Percentiles rank a stretch among this genome's conserved stretches.
These are phyloP conservation scores for Recurvomyces mirabilis DNA, from an alignment of 495 filamentous ascomycete genomes.

Conservation along the genomic window DNA sequence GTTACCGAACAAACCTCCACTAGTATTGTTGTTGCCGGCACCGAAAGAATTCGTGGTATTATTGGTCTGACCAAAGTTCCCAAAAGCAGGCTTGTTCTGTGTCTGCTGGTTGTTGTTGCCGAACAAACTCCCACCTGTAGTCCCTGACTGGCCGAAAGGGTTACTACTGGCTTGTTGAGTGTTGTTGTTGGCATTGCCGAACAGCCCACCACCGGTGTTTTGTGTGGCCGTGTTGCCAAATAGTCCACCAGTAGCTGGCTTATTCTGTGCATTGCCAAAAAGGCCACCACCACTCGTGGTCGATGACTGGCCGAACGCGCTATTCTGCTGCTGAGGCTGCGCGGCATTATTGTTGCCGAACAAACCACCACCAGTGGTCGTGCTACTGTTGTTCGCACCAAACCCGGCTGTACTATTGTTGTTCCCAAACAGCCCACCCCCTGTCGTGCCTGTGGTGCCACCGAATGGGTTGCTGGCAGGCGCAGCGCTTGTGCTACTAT, in stretches of 20 bases:
- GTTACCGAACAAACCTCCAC: slow-evolving; percentile 35
- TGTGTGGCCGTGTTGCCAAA: slow-evolving; percentile 34
- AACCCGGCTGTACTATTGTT: background rate
- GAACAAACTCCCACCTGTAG: slow-evolving; percentile 21
- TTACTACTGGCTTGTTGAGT: slow-evolving; percentile 39
- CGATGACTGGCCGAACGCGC: slow-evolving; percentile 7
- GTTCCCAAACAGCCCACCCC: slow-evolving; percentile 30
- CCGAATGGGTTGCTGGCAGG: slow-evolving; percentile 6
- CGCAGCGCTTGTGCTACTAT: slow-evolving; percentile 1
- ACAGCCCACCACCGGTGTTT: slow-evolving; percentile 29
- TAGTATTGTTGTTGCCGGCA: too few relatives aligned
- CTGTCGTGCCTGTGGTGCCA: slow-evolving; percentile 11
- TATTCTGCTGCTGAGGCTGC: slow-evolving; percentile 32
- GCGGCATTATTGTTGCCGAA: slow-evolving; percentile 34
- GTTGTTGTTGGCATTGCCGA: slow-evolving; percentile 35
- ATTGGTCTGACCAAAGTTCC: slow-evolving; percentile 21
- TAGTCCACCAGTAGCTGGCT: slow-evolving; percentile 34
- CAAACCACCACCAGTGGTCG: slow-evolving; percentile 29
- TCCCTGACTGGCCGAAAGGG: slow-evolving; percentile 13
- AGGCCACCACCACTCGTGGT: slow-evolving; percentile 23
- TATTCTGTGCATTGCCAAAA: slow-evolving; percentile 29
- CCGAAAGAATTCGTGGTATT: too few relatives aligned
- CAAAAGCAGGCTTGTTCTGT: slow-evolving; percentile 26
- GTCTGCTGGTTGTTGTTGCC: slow-evolving; percentile 29
- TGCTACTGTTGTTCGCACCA: slow-evolving; percentile 26